Base-by-base conservation (phyloP, 306 rosid species). In the Citrullus amarus region DNA sequence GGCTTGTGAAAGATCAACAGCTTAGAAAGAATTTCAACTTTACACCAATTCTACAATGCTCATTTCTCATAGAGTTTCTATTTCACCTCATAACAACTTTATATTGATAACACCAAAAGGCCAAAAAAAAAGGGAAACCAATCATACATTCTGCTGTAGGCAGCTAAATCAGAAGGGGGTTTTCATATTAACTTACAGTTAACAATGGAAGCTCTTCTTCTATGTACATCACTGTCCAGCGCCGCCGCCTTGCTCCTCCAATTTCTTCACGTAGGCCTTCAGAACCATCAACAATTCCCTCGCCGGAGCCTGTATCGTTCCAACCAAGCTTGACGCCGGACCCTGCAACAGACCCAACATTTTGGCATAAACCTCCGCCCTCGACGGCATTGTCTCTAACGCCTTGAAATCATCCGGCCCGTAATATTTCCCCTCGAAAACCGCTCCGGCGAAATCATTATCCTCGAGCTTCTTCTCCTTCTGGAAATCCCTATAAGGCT, bases 351-450 rank as follows among this genome's bases (percentile, higher is more conserved):
- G 78, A 5, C 96, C 96, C 80, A 95, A 81, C 83, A 95, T 60
- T 78, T 83, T 85, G 4, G 98, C 89, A 76, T 92, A 95, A 82
- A 95, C 80, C 90, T 94, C 91, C 8, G 86, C 93, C 62, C 98
- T 88, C 0, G 96, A 83, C 11, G 98, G 98, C 86, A 95, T 74
- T 0, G 93, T 80, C 79, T 91, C 97, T 7, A 95, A 83, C 50
- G 56, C 68, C 79, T 95, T 95, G 44, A 95, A 87, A 8, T 91
- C 95, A 0, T 80, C 89, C 2, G 98, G 97, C 2, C 84, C 97
- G 38, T 95, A 92, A 78, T 87, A 95, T 79, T 88, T 89, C 5
- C 97, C 98, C 67, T 92, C 97, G n/a, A 95, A 94, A 13, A 95
- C 98, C 0, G 86, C 98, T 10, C 97, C 98, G 6, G 86, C 85